Evolutionary conservation across 1,284 basidiomycete species (phyloP), one percentile per base, ranked within the genome.

Genomic region (Ustilago vetiveriae): DNA sequence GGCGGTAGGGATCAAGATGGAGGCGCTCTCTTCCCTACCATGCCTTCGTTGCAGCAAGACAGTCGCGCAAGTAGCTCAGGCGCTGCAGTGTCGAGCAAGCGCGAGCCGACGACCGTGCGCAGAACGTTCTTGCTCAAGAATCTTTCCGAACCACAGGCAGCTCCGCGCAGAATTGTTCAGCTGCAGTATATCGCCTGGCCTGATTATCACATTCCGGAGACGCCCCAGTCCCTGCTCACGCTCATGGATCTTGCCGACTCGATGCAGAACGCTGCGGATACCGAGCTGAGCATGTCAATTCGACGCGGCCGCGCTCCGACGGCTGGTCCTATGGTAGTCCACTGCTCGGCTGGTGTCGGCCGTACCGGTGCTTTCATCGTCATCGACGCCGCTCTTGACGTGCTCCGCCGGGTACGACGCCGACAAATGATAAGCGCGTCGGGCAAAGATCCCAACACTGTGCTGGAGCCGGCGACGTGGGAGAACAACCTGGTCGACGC

Each of bases 291-390:
- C 26, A 35, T 39, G 8, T 29, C 45, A 9, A 30, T 24, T 9
- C 23, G 32, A 3, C 39, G 41, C 19, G 54, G 53, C 10, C 35
- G 41, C 1, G 23, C 16, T 5, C 7, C 30, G 16, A 35, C 46
- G 19, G 65, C 57, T 23, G 78, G 72, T 9, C 80, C 79, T 1
- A 65, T 78, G 49, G 46, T 82, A 4, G 76, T 82, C 23, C 80
- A 82, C 55, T 82, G 80, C 50, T 82, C 80, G n/a, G 80, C 80
- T 3, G 80, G 80, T 16, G 76, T 81, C 0, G 80, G 80, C 11
- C 60, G 80, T 4, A 77, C 79, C 13, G 80, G 80, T 35, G 72
- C 80, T 0, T 79, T 74, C 44, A 70, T 82, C 27, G 71, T 75
- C 16, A 75, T 81, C 21, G 76, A 82, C 39, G 46, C 73, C 1